Base-by-base conservation (phyloP, 306 rosid genomes). In the Styphnolobium japonicum region DNA sequence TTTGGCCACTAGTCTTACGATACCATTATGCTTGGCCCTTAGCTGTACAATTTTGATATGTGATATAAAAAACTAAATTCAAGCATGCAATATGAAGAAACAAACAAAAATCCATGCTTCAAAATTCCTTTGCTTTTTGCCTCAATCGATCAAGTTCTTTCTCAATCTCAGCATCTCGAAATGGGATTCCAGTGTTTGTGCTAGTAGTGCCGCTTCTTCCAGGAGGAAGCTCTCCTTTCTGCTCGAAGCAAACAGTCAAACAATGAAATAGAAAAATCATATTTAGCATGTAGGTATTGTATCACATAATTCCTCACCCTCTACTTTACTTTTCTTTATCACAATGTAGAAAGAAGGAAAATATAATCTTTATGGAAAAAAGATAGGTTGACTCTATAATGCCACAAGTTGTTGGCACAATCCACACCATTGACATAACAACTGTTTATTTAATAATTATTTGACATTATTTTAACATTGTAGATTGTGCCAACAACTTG, bases 191-290 rank as follows among this genome's bases (percentile, higher is more conserved):
- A 56, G 84, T 79, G 60, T 48, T 86, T 58, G 91, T 22, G 67
- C 82, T 86, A 7, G 87, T 29, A 48, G 79, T 16, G 37, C 36
- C 63, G 43, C 90, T 89, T 90, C 97, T 90, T 81, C 98, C 98
- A 3, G 94, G 97, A 23, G 97, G 98, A 75, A 94, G 97, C 73
- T 94, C 94, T 55, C 98, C 98, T 88, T 92, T 94, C 98, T 94
- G 90, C 80, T 78, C 15, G 62, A 79, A 80, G 46, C 73, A 77
- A 80, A 67, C 68, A 82, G 49, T 14, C 37, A 55, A 67, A 84
- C 53, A 39, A 71, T 37, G 60, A 63, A 39, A 46, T 2, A 19
- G 33, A 31, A 29, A 82, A 43, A 34, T 12, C 3, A 71, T 42
- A 34, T 31, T 31, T 31, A 55, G 69, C 36, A 61, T 10, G 18